Base-by-base conservation (phyloP, 2,329 filamentous ascomycete species). In the Ilyonectria sp. region DNA sequence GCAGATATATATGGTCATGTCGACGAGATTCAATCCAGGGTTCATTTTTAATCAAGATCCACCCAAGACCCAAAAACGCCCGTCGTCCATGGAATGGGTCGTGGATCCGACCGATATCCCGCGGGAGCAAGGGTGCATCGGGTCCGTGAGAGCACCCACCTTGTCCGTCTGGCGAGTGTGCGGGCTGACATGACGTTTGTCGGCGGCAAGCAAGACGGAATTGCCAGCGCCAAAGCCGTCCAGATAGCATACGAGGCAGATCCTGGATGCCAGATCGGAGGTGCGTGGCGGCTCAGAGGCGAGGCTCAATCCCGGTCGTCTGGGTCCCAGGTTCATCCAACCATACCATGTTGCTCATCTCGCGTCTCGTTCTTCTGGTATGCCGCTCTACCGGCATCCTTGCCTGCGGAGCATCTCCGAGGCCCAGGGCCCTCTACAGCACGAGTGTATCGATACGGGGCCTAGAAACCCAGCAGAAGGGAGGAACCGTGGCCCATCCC, bases 221-320 rank as follows among this genome's bases (percentile, higher is more conserved):
- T 55, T 33, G 37, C 13, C 53, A 59, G 44, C 33, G 46, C n/a
- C 29, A 47, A 52, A 33, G 15, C 61, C 50, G 50, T 53, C 31
- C 35, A 53, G 60, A 53, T 56, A 60, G 31, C 63, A 40, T 13
- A 33, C 17, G 62, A 67, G 11, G 56, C 66, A 55, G 61, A 56
- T 65, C 54, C 55, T 50, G 59, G 56, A 60, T 69, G 62, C 53
- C 46, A 68, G 69, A 72, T 73, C 60, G 64, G 63, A 47, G 55
- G 35, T 52, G 52, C 66, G 26, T 26, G 53, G 60, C 43, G 63
- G 26, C 61, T 40, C 37, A 23, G n/a, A 46, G 33, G 49, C 50
- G 43, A 63, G 63, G 63, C 63, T 60, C 63, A 71, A 63, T 64
- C 63, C 69, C 57, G 64, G 49, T 37, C 62, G 29, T 26, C 33